These are phyloP conservation scores for Petunia secreta DNA, from an alignment of 257 asterid species.

Conservation along the genomic window DNA sequence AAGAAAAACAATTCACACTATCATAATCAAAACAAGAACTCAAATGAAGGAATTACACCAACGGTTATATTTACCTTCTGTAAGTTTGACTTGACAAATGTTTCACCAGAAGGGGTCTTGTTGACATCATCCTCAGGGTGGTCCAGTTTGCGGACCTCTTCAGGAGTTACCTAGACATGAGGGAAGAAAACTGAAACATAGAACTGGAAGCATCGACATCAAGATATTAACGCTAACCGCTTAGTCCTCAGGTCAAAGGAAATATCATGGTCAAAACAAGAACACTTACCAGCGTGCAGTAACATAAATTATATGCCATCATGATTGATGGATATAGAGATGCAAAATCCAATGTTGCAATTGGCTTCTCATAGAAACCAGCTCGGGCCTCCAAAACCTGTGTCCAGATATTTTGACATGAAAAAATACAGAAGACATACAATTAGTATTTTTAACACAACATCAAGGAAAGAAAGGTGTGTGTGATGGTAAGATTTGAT, in stretches of 20 bases:
- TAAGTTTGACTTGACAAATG: constrained; percentile 76
- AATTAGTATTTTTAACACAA: constrained; percentile 13
- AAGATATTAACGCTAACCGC: background rate
- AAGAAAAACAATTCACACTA: constrained; percentile 30
- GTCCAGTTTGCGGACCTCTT: constrained; percentile 80
- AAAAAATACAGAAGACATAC: background rate
- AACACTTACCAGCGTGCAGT: constrained; percentile 80
- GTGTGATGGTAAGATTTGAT: constrained; percentile 14
- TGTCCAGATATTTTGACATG: constrained; percentile 19
- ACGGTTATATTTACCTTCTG: constrained; percentile 67
- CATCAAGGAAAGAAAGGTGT: background rate
- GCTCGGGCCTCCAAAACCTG: constrained; percentile 97
- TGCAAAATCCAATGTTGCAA: constrained; percentile 98
- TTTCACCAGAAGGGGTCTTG: constrained; percentile 99
- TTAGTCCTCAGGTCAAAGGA: background rate
- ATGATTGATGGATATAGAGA: constrained; percentile 96
- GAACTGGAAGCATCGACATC: background rate
- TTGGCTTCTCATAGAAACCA: constrained; percentile 95
- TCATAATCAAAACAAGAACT: constrained; percentile 26
- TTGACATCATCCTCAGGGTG: constrained; percentile 81
- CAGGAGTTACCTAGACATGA: constrained; percentile 74
- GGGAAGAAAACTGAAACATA: background rate
- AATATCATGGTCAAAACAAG: constrained; percentile 23
- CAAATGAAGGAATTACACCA: background rate
- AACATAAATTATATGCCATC: constrained; percentile 99